These are phyloP conservation scores for Aristolochia californica DNA, from an alignment of 164 flowering plant genomes.

Conservation along the genomic window DNA sequence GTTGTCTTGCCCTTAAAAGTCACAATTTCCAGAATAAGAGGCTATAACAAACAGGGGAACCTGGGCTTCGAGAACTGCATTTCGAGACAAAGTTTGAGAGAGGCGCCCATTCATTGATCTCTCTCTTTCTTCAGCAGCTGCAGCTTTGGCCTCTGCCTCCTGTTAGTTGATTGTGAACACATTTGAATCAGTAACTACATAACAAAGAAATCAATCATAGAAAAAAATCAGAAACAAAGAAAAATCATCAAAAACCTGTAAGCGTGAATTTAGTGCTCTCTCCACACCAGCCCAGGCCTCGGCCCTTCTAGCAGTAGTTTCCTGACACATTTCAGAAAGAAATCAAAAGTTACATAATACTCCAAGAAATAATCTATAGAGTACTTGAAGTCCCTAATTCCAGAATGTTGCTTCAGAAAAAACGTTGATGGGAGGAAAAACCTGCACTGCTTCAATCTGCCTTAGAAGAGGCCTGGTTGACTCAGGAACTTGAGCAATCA, in stretches of 20 bases:
- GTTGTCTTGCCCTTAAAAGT: constrained; percentile 17
- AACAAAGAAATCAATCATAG: constrained; percentile 2
- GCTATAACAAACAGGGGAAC: constrained; percentile 22
- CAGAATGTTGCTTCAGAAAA: not conserved
- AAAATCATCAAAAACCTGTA: constrained; percentile 52
- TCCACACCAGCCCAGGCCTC: constrained; percentile 99
- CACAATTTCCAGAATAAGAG: not conserved
- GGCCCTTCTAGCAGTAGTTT: constrained; percentile 69
- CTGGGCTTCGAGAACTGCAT: constrained; percentile 99
- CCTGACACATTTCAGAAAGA: constrained; percentile 34
- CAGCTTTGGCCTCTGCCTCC: constrained; percentile 99
- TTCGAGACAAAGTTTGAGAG: constrained; percentile 89
- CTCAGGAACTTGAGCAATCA: constrained; percentile 92
- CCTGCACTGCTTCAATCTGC: constrained; percentile 99
- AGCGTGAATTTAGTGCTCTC: constrained; percentile 74
- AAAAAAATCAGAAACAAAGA: constrained; percentile 1
- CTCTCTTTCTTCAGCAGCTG: constrained; percentile 84
- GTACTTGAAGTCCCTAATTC: not conserved
- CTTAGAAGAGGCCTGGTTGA: constrained; percentile 97
- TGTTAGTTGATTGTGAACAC: constrained; percentile 17
- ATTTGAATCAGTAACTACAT: not conserved
- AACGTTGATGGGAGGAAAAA: constrained; percentile 5
- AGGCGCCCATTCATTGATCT: constrained; percentile 87
- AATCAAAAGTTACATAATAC: not conserved
- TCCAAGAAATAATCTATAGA: too few relatives aligned